Evolutionary conservation across 352 stramenopile species (phyloP).

Genomic region (Globisporangium mamillatum): DNA sequence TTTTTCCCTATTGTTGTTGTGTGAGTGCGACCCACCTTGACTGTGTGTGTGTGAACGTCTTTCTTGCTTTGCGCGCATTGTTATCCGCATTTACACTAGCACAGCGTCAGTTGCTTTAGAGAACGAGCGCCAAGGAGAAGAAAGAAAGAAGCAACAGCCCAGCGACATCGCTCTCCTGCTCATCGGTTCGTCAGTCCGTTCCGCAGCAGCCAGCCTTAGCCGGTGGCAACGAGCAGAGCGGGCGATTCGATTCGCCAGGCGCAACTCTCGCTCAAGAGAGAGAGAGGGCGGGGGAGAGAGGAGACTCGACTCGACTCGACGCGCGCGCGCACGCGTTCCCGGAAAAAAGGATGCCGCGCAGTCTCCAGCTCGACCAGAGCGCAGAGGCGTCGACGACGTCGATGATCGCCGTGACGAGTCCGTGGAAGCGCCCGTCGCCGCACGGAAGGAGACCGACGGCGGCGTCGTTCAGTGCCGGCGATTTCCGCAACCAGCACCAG

Average conservation of each 20-base stretch:
- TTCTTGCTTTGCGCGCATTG: too few relatives aligned
- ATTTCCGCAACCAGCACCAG: conserved; percentile 15
- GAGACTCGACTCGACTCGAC: not conserved
- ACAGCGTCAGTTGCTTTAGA: not conserved
- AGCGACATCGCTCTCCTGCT: not conserved
- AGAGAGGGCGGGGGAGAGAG: not conserved
- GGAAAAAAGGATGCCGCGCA: conserved; percentile 13
- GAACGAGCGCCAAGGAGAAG: not conserved
- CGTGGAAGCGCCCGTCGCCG: conserved; percentile 6
- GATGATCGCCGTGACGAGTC: conserved; percentile 12
- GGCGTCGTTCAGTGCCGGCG: conserved; percentile 26
- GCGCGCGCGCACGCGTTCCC: not conserved
- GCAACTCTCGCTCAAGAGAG: not conserved
- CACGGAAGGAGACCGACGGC: conserved; percentile 11
- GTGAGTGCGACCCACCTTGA: not conserved
- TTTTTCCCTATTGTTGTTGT: not conserved
- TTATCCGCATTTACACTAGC: not conserved
- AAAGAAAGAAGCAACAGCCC: not conserved
- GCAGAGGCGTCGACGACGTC: conserved; percentile 4
- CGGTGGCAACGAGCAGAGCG: not conserved
- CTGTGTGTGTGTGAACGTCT: not conserved
- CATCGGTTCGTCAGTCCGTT: not conserved
- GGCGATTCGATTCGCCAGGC: not conserved
- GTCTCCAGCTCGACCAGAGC: conserved; percentile 11
- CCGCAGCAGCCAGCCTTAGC: not conserved